Conservation (phyloP, 345 rosid genomes). For the Rhodamnia rubescens region DNA sequence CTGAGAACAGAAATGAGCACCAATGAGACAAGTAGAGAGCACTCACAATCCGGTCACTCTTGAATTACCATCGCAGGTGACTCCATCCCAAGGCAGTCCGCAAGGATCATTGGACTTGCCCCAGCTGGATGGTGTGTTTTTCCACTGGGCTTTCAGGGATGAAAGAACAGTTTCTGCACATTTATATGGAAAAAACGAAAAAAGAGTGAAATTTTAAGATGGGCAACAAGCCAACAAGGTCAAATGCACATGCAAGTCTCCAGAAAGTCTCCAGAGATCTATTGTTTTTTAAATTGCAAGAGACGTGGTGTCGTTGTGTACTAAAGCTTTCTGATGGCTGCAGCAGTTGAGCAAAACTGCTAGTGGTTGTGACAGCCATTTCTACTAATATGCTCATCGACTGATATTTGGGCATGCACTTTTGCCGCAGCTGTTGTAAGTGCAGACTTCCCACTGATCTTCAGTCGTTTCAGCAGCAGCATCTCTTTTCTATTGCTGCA, state of each 20-base stretch:
- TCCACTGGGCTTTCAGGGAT: constrained; percentile 69
- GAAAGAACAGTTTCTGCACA: constrained; percentile 57
- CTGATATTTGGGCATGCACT: not conserved
- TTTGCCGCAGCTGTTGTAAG: not conserved
- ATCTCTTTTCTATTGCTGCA: not conserved
- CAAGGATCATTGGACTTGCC: constrained; percentile 66
- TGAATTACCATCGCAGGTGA: constrained; percentile 48
- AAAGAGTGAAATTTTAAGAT: not conserved
- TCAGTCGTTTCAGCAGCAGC: not conserved
- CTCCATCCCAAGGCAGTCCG: constrained; percentile 82
- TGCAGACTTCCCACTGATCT: not conserved
- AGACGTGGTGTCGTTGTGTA: not conserved
- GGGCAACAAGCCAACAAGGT: not conserved
- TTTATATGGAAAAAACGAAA: not conserved
- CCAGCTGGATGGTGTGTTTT: constrained; percentile 78
- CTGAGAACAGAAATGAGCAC: not conserved
- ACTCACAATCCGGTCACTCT: constrained; percentile 78
- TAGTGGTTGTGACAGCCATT: not conserved
- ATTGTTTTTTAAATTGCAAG: not conserved
- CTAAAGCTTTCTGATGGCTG: not conserved
- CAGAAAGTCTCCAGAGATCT: not conserved
- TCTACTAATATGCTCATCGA: not conserved
- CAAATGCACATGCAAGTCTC: not conserved
- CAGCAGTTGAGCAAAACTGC: not conserved
- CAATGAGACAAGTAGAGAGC: not conserved